These are phyloP conservation scores for Spongispora temasekensis DNA, from an alignment of 1,284 basidiomycete species.

Conservation along the genomic window DNA sequence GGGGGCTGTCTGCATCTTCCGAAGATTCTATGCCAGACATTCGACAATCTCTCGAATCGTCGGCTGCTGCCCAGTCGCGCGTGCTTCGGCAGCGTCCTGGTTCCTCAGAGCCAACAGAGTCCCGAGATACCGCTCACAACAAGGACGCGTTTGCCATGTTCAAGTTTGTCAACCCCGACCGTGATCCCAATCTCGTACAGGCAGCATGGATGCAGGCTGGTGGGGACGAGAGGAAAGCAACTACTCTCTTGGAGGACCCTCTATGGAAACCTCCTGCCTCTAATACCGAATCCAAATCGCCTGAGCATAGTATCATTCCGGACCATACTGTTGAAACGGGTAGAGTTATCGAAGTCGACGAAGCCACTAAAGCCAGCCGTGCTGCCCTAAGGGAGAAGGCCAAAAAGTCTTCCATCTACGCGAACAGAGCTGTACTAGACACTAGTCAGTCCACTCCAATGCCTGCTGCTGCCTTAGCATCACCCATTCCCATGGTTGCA, in stretches of 20 bases:
- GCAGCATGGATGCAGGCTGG: slow-evolving; percentile 65
- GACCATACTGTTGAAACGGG: slow-evolving; percentile 46
- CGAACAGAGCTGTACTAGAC: slow-evolving; percentile 57
- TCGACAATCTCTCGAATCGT: slow-evolving; percentile 39
- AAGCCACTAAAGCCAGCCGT: slow-evolving; percentile 63
- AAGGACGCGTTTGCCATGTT: slow-evolving; percentile 57
- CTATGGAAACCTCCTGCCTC: slow-evolving; percentile 47
- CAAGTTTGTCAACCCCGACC: slow-evolving; percentile 58
- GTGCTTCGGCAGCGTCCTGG: slow-evolving; percentile 49
- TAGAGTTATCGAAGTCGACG: slow-evolving; percentile 67
- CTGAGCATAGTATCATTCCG: slow-evolving; percentile 24
- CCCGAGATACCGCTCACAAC: slow-evolving; percentile 26
- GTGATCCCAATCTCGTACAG: slow-evolving; percentile 46
- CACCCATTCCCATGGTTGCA: slow-evolving; percentile 27
- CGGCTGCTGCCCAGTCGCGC: slow-evolving; percentile 46
- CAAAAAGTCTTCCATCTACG: slow-evolving; percentile 76
- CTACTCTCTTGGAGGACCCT: slow-evolving; percentile 55
- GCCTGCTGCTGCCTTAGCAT: slow-evolving; percentile 19
- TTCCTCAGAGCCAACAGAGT: slow-evolving; percentile 30
- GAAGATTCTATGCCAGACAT: slow-evolving; percentile 64
- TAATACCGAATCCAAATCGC: slow-evolving; percentile 19
- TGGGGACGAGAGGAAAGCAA: slow-evolving; percentile 61
- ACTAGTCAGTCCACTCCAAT: slow-evolving; percentile 32
- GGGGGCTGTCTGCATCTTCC: slow-evolving; percentile 52
- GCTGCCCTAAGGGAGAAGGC: slow-evolving; percentile 68